Evolutionary conservation across 176 grass and related monocot genomes (phyloP).

Genomic region (Oryza punctata): DNA sequence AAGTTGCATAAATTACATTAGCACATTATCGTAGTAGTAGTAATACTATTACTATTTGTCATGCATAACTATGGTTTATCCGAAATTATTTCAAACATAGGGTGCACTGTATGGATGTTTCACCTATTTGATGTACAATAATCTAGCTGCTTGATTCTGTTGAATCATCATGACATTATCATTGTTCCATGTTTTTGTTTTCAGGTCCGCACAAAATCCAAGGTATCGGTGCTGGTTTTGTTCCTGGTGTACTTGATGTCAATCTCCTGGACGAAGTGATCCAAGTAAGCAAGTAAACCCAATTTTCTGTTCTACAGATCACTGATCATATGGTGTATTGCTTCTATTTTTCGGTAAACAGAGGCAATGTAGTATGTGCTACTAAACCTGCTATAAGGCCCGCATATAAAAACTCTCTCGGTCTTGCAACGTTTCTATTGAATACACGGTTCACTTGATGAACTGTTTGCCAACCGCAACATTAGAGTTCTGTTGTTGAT

Average conservation of each 20-base stretch:
- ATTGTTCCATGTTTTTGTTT: neutral
- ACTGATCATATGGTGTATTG: neutral
- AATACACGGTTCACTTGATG: neutral
- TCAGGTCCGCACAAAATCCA: constrained; percentile 65
- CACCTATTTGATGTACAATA: neutral
- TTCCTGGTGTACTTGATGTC: constrained; percentile 56
- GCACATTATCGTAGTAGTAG: neutral
- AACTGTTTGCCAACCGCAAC: neutral
- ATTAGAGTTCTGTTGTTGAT: neutral
- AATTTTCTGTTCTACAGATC: neutral
- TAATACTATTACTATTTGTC: neutral
- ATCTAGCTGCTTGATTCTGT: neutral
- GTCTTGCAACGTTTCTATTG: neutral
- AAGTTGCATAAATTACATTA: neutral
- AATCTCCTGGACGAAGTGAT: constrained; percentile 56
- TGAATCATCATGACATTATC: neutral
- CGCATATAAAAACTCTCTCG: neutral
- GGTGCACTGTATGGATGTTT: neutral
- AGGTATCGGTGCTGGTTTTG: constrained; percentile 56
- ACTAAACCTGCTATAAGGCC: neutral
- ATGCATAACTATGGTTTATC: neutral
- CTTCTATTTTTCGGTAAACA: neutral
- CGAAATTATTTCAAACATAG: neutral
- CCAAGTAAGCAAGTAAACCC: constrained; percentile 32
- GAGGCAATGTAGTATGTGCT: neutral